Percentiles rank a stretch among this genome's conserved stretches.
These are phyloP conservation scores for Syzygium aromaticum DNA, from an alignment of 345 rosid genomes.

Conservation along the genomic window DNA sequence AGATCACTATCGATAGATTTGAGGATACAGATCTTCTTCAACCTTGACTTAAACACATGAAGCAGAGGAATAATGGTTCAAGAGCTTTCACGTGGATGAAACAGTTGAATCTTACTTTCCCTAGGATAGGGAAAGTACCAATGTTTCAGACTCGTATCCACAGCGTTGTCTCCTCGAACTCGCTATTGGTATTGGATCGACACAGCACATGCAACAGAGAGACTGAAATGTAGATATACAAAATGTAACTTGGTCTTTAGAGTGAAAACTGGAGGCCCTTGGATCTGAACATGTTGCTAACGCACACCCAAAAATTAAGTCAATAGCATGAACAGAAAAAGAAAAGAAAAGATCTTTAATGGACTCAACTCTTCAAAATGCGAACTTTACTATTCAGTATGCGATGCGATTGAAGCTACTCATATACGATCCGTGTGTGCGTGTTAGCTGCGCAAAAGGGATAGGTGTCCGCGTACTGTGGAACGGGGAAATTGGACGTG, in stretches of 20 bases:
- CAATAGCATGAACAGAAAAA: not conserved
- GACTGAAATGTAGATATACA: not conserved
- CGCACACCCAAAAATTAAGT: not conserved
- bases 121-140: not conserved
- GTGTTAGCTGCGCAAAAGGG: slow-evolving; percentile 1
- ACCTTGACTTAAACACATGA: not conserved
- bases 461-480: slow-evolving; percentile 21
- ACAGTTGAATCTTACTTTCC: not conserved
- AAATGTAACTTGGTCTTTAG: not conserved
- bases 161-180: not conserved
- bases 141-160: not conserved
- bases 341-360: not conserved
- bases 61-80: not conserved
- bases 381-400: not conserved
- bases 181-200: not conserved
- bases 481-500: slow-evolving; percentile 31
- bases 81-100: not conserved
- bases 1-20: not conserved
- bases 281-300: not conserved
- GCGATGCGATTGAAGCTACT: not conserved
- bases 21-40: not conserved
- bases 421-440: not conserved
- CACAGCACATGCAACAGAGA: not conserved
- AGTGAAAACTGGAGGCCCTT: not conserved
- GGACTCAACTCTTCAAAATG: not conserved